Evolutionary conservation across 2,329 filamentous ascomycete species (phyloP), one percentile per base, ranked within the genome.

Genomic region (Colletotrichum endophyticum): DNA sequence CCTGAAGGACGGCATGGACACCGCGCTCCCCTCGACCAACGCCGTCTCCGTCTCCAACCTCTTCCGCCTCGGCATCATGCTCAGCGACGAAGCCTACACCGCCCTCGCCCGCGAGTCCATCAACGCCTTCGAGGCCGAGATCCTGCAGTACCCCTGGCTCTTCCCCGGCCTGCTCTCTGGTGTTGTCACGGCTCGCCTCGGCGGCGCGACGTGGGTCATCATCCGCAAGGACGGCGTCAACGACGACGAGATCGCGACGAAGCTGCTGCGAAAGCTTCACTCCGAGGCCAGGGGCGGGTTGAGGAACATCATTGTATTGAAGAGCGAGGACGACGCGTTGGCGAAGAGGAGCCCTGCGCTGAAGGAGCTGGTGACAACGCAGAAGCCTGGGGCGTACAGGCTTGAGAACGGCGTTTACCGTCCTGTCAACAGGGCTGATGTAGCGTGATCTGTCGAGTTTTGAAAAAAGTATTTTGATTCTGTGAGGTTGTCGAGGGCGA

Each of bases 1-100:
- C 28, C 91, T 98, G 66, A 99, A 99, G 85, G 95, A 98, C 78
- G 97, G 96, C 78, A 98, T 98, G 91, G 97, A 99, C 84, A 95
- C 95, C 7, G 94, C 95, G 2, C 94, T 97, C 76, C 97, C 97
- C 1, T 97, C 95, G 0, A 94, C 95, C 68, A 99, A 99, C 82
- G 95, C 95, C 53, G 91, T 96, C 8, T 94, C 94, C n/a, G 95
- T 95, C 0, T 90, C 92, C 19, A 99, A 99, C 82, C 88, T 99
- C n/a, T 94, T 97, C 85, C 93, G 95, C 1, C 91, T 99, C 6
- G 92, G 92, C 15, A 90, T 90, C 8, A 84, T 98, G 3, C 88
- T 98, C 0, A 91, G 92, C 63, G 92, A 95, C 78, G 86, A 92
- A 3, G 84, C 85, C 4, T 96, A 95, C 81, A 89, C 89, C 0